These are phyloP conservation scores for Cicer chorassanicum DNA, from an alignment of 306 rosid species.

Conservation along the genomic window DNA sequence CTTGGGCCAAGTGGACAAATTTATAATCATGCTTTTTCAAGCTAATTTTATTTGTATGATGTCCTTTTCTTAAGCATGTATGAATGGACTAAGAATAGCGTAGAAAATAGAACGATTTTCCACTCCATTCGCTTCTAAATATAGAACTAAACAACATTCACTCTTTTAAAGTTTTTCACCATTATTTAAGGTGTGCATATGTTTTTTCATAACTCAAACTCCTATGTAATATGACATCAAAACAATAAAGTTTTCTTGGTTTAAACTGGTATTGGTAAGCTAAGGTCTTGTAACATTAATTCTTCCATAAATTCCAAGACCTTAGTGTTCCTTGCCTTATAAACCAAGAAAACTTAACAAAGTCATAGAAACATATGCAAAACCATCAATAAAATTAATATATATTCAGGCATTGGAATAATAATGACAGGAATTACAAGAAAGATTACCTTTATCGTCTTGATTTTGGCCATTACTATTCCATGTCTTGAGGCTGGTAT, in stretches of 20 bases:
- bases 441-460: constrained; percentile 45
- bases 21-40: background rate
- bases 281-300: constrained; percentile 38
- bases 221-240: background rate
- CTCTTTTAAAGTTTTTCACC: background rate
- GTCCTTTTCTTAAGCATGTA: constrained; percentile 25
- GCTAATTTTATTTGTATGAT: background rate
- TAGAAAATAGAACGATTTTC: constrained; percentile 41
- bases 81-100: background rate
- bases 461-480: constrained; percentile 54
- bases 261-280: constrained; percentile 37
- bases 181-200: constrained; percentile 45
- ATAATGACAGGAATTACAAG: constrained; percentile 47
- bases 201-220: background rate
- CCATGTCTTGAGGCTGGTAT: constrained; percentile 64
- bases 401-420: background rate
- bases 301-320: constrained; percentile 20
- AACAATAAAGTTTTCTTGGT: constrained; percentile 7
- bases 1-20: background rate
- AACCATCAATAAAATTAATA: background rate
- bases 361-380: background rate
- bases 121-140: constrained; percentile 44
- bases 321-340: constrained; percentile 42
- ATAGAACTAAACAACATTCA: constrained; percentile 30
- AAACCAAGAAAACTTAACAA: constrained; percentile 12